phyloP scores from a whole-genome alignment of 1,284 basidiomycete species.

The Puccinia triticina region DNA sequence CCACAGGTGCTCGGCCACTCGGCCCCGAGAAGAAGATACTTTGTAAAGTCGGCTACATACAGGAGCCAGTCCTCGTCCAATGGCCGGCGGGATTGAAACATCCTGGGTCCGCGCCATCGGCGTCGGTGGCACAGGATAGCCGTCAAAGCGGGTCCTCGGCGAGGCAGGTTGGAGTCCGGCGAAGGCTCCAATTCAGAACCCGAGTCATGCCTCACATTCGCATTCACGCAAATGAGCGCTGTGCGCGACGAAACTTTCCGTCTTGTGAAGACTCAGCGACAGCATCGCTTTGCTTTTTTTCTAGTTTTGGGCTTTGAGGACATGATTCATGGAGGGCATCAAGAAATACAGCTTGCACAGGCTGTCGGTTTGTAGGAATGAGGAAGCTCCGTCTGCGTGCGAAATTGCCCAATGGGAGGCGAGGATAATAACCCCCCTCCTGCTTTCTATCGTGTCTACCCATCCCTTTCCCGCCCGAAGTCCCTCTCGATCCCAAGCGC shows the following conservation, averaged over 20 bases:
- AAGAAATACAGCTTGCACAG: background rate
- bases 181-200: background rate
- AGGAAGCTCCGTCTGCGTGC: background rate
- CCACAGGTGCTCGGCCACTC: too few species aligned
- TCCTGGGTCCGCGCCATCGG: background rate
- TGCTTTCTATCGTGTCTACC: background rate
- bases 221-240: background rate
- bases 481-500: background rate
- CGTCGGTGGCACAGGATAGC: slow-evolving; percentile 1
- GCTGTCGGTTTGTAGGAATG: background rate
- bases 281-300: background rate
- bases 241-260: too few species aligned
- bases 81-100: too few species aligned
- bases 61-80: too few species aligned
- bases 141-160: background rate
- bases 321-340: background rate
- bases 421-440: background rate
- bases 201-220: background rate
- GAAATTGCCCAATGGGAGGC: background rate
- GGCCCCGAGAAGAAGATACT: too few species aligned
- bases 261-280: background rate
- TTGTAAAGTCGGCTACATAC: too few species aligned
- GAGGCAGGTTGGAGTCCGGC: background rate
- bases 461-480: background rate
- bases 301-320: background rate